Percentiles rank a stretch among this genome's conserved stretches.
phyloP scores from a whole-genome alignment of 2,329 filamentous ascomycete genomes.

The Colletotrichum liaoningense region DNA sequence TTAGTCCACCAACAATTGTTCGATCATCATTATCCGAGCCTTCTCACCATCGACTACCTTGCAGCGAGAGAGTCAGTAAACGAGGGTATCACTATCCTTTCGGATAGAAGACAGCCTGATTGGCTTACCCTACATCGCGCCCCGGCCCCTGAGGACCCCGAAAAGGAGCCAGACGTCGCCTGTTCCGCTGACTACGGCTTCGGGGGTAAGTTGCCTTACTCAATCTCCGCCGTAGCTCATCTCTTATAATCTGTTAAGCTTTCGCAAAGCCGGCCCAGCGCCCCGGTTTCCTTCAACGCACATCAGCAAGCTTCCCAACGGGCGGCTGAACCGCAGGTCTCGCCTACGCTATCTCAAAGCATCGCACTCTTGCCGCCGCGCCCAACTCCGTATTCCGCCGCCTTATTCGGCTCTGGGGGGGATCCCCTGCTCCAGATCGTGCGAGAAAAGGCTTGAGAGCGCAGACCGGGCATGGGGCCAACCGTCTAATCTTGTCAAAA shows the following conservation, averaged over 20 bases:
- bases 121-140: neutral
- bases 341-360: neutral
- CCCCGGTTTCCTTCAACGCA: neutral
- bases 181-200: neutral
- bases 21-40: neutral
- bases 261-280: neutral
- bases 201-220: neutral
- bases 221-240: slow-evolving; percentile 12
- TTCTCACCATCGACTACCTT: neutral
- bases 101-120: neutral
- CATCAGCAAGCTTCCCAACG: neutral
- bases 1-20: neutral
- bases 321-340: neutral
- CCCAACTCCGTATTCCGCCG: neutral
- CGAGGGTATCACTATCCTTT: neutral
- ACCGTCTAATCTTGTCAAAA: slow-evolving; percentile 10
- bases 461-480: neutral
- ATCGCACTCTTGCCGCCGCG: neutral
- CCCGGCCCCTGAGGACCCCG: neutral
- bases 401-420: neutral
- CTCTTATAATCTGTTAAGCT: slow-evolving; percentile 17
- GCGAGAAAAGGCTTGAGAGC: slow-evolving; percentile 1
- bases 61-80: no score
- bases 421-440: slow-evolving; percentile 6
- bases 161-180: neutral